Evolutionary conservation across 2,329 filamentous ascomycete genomes (phyloP).

Genomic region (Talaromyces albobiverticillius): DNA sequence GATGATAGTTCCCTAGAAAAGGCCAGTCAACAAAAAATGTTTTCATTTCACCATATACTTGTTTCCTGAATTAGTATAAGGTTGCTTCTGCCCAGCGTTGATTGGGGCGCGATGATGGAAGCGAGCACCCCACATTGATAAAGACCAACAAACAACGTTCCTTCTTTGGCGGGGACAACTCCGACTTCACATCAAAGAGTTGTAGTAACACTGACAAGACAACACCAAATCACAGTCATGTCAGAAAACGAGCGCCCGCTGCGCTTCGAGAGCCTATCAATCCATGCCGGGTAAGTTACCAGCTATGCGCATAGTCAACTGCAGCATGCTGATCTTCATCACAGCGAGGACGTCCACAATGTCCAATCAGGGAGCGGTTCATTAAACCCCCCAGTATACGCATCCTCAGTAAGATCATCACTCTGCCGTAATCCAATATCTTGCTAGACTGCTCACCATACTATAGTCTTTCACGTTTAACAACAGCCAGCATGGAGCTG

Average conservation of each 20-base stretch:
- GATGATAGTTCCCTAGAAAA: too few species aligned
- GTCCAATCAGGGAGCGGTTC: constrained; percentile 10
- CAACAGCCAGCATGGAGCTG: constrained; percentile 81
- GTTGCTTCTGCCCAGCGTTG: neutral
- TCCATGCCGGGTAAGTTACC: constrained; percentile 9
- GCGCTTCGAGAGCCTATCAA: constrained; percentile 12
- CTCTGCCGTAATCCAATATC: neutral
- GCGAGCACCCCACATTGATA: neutral
- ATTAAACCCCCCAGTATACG: constrained; percentile 13
- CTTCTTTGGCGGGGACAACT: neutral
- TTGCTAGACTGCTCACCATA: neutral
- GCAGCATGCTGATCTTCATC: neutral
- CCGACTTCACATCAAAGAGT: neutral
- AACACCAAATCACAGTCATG: neutral
- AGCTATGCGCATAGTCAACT: too few species aligned
- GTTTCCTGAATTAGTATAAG: too few species aligned
- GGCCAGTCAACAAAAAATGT: too few species aligned
- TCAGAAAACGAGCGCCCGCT: neutral
- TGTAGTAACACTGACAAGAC: neutral
- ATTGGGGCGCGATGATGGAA: neutral
- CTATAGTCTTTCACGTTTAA: constrained; percentile 55
- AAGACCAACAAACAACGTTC: neutral
- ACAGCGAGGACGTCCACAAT: constrained; percentile 10
- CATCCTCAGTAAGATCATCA: constrained; percentile 5
- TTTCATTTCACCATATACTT: too few species aligned